Percentiles rank a stretch among this genome's conserved stretches.
Conservation (phyloP, 495 filamentous ascomycete species). For the Evansstolkia leycettana region DNA sequence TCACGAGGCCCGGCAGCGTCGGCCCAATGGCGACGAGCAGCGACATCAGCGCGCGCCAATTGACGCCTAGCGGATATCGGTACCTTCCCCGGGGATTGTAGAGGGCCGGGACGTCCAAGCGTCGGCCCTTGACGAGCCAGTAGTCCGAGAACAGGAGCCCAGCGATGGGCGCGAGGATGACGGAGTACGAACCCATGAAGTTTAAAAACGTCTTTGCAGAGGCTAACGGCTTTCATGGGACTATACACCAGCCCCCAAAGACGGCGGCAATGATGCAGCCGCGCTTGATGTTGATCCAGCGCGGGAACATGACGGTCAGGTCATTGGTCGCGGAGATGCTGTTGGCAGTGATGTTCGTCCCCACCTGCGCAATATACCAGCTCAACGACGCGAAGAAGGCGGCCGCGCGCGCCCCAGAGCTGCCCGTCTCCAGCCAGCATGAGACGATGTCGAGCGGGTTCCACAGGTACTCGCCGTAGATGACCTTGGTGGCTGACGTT, state of each 20-base stretch:
- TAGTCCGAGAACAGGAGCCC: slow-evolving; percentile 37
- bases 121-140: slow-evolving; percentile 31
- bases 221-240: neutral
- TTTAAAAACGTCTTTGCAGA: slow-evolving; percentile 43
- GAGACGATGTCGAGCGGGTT: slow-evolving; percentile 41
- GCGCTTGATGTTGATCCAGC: slow-evolving; percentile 45
- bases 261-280: slow-evolving; percentile 11
- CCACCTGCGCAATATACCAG: slow-evolving; percentile 42
- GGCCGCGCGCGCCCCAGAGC: slow-evolving; percentile 23
- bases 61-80: slow-evolving; percentile 7
- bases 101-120: slow-evolving; percentile 35
- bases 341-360: slow-evolving; percentile 50
- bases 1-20: neutral
- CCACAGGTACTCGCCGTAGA: slow-evolving; percentile 43
- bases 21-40: neutral
- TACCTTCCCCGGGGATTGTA: slow-evolving; percentile 38
- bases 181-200: slow-evolving; percentile 42
- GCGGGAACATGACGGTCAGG: slow-evolving; percentile 42
- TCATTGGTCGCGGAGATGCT: slow-evolving; percentile 47
- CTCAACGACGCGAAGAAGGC: slow-evolving; percentile 42
- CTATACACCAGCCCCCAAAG: neutral
- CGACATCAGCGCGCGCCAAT: slow-evolving; percentile 1
- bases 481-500: slow-evolving; percentile 26
- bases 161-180: slow-evolving; percentile 23
- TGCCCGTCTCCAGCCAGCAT: slow-evolving; percentile 28